These are phyloP conservation scores for Choiromyces venosus DNA, from an alignment of 495 filamentous ascomycete genomes.

Conservation along the genomic window DNA sequence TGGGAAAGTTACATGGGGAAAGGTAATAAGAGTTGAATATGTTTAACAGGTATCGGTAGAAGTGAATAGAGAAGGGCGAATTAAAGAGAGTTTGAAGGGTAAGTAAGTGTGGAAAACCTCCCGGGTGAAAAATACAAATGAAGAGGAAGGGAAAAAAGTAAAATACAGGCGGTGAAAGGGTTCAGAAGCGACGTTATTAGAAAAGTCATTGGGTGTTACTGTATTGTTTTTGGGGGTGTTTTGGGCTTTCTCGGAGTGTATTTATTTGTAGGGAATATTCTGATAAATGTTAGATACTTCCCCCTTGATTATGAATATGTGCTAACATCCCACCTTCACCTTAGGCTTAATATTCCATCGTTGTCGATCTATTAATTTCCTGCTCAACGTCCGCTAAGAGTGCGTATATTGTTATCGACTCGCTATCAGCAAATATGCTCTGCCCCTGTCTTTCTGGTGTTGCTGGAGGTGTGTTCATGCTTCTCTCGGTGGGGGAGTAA, in stretches of 20 bases:
- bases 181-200: background rate
- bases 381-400: constrained; percentile 58
- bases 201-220: background rate
- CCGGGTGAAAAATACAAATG: background rate
- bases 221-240: background rate
- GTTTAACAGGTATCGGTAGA: background rate
- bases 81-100: background rate
- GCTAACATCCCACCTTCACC: constrained; percentile 6
- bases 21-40: too few species aligned
- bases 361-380: constrained; percentile 45
- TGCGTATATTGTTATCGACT: constrained; percentile 50
- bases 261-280: background rate
- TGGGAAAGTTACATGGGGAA: too few species aligned
- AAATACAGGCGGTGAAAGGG: background rate
- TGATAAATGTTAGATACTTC: background rate
- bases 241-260: background rate
- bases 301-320: background rate
- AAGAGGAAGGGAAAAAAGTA: constrained; percentile 1
- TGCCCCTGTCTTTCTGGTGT: constrained; percentile 44
- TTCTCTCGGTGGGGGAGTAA: constrained; percentile 9
- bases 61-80: background rate
- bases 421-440: constrained; percentile 13
- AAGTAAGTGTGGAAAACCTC: background rate
- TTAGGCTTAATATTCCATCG: constrained; percentile 7
- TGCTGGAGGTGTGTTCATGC: constrained; percentile 43